phyloP scores from a whole-genome alignment of 305 asterid genomes.

The Withania somnifera region DNA sequence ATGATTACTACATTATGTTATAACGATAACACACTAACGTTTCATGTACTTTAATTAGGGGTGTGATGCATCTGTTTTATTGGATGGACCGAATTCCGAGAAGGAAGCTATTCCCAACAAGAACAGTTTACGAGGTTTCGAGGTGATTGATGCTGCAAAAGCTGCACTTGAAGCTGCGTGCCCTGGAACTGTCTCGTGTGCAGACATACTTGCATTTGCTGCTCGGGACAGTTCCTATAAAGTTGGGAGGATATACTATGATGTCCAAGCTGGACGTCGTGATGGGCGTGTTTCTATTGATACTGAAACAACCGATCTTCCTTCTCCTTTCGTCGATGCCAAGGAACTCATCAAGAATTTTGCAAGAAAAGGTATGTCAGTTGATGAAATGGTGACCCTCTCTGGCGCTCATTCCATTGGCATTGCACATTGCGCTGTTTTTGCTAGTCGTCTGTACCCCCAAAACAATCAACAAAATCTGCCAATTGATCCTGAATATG shows the following conservation, averaged over 20 bases:
- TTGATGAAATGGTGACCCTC: slow-evolving; percentile 16
- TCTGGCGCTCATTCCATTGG: slow-evolving; percentile 22
- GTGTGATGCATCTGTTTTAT: slow-evolving; percentile 39
- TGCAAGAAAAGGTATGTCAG: slow-evolving; percentile 10
- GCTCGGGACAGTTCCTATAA: slow-evolving; percentile 9
- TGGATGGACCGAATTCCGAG: slow-evolving; percentile 29
- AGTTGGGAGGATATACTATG: background rate
- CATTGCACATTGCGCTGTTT: slow-evolving; percentile 1
- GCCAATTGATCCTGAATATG: background rate
- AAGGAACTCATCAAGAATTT: slow-evolving; percentile 6
- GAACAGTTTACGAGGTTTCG: slow-evolving; percentile 43
- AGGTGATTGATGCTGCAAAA: slow-evolving; percentile 37
- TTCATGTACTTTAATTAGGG: slow-evolving; percentile 21
- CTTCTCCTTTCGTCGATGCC: slow-evolving; percentile 8
- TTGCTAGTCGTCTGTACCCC: slow-evolving; percentile 6
- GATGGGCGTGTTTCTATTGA: slow-evolving; percentile 18
- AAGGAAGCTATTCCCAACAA: slow-evolving; percentile 28
- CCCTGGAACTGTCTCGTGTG: background rate
- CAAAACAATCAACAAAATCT: slow-evolving; percentile 5
- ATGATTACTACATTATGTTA: too few relatives aligned
- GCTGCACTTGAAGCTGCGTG: slow-evolving; percentile 4
- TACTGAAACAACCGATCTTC: too few relatives aligned
- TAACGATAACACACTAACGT: too few relatives aligned
- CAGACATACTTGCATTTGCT: background rate
- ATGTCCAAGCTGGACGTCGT: slow-evolving; percentile 15